Base-by-base conservation (phyloP, 169 alveolate genomes). In the Neospora caninum region DNA sequence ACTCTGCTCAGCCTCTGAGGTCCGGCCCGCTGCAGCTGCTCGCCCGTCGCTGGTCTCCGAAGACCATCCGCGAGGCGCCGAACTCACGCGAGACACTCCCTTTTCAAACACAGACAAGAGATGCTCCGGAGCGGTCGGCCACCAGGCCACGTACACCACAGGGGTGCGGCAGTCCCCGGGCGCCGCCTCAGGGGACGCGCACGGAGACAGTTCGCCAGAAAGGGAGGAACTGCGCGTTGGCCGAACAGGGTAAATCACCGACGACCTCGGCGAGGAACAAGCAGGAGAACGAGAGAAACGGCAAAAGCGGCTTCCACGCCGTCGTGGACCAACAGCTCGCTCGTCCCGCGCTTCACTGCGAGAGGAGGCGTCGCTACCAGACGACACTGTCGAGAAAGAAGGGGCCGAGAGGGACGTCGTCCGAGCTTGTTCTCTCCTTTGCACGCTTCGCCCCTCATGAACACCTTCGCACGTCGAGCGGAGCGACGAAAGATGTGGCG, bases 121-220 rank as follows among this genome's bases (percentile, higher is more conserved):
- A n/a, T 78, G 86, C 86, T 78, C 86, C 7, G 4, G 39, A 7
- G 86, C 86, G 20, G 86, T 78, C 22, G 86, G 86, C 86, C 86
- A 78, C 86, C 86, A 78, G 29, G 86, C 86, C 49, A 78, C 86
- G 45, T 78, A 78, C 39, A n/a, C 43, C 49, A n/a, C 73, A 64
- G 4, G 58, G 22, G 22, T 13, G 13, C 58, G 58, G 13, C 58
- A 7, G 58, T 49, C 58, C 58, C 58, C 58, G 13, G 58, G 58
- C 4, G 13, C 58, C 58, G 58, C 58, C 13, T n/a, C n/a, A n/a
- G n/a, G n/a, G n/a, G n/a, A 13, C 58, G 58, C 13, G 4, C 13
- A 13, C 58, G 58, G 58, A 49, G 58, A 49, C 58, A 49, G 58
- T 4, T 13, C 13, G 22, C 13, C 58, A 4, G 58, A 7, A 49